Base-by-base conservation (phyloP, 345 rosid genomes). In the Salix exigua region DNA sequence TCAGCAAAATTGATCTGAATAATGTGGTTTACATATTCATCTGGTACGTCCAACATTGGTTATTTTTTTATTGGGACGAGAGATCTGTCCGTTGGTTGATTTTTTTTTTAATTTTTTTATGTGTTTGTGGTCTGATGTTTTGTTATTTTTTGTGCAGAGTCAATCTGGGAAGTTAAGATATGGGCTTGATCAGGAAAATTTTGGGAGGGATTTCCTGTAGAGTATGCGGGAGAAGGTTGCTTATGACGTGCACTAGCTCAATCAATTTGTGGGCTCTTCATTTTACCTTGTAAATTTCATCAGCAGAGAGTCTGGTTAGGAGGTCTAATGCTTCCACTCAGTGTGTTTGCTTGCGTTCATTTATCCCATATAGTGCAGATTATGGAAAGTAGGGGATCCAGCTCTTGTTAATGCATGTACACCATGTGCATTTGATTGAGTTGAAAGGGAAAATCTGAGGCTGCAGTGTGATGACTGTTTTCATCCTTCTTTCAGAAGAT, bases 281-380 rank as follows among this genome's bases (percentile, higher is more conserved):
- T 33, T 71, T 60, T 66, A 64, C 79, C 72, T 77, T 84, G 90
- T 86, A 85, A 80, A 85, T 88, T 70, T 69, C 35, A 28, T 75
- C 81, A 18, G 68, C 66, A 25, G 68, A 68, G 75, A 75, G 65
- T 82, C 78, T 77, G 82, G 73, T 72, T 83, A 80, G 84, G 81
- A 66, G 86, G 77, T 80, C 40, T 58, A 75, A 73, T 76, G 75
- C 87, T 75, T 86, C 87, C 76, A 76, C 81, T 81, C 71, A 38
- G 85, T 83, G 91, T 87, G 90, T 76, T 83, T 75, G 83, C 79
- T 86, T 90, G 85, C 51, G 60, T 23, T 67, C 77, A 61, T 69
- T 79, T 51, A 9, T 68, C 81, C 71, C 76, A 50, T 77, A 61
- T 76, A 73, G 83, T 82, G 81, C 85, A 65, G 80, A 75, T 80